These are phyloP conservation scores for Poronia punctata DNA, from an alignment of 495 filamentous ascomycete species.

Conservation along the genomic window DNA sequence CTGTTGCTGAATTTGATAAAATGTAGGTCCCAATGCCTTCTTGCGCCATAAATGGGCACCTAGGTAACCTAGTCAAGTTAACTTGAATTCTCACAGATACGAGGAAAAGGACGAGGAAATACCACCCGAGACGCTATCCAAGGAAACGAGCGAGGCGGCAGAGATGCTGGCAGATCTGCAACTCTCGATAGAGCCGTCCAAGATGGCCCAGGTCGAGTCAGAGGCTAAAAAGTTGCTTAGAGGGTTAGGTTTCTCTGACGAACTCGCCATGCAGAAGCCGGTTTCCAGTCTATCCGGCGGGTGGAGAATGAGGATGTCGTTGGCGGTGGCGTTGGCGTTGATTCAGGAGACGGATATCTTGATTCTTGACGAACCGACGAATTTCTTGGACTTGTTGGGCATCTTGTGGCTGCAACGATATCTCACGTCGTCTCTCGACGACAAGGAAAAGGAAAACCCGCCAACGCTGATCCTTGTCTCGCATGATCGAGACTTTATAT, in stretches of 20 bases:
- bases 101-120: conserved; percentile 49
- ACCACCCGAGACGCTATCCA: conserved; percentile 42
- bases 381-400: conserved; percentile 74
- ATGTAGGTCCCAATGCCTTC: conserved; percentile 30
- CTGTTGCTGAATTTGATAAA: conserved; percentile 46
- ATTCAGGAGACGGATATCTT: conserved; percentile 68
- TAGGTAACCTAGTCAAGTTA: conserved; percentile 3
- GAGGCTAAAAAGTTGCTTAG: conserved; percentile 56
- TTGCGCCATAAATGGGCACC: neutral
- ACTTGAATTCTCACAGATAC: conserved; percentile 30
- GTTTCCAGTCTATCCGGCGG: conserved; percentile 65
- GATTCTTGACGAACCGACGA: conserved; percentile 83
- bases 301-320: conserved; percentile 66
- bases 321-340: conserved; percentile 51
- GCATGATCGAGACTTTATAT: conserved; percentile 70
- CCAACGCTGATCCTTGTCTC: conserved; percentile 66
- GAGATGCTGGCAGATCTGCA: conserved; percentile 59
- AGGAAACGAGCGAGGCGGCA: conserved; percentile 56
- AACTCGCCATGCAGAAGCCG: conserved; percentile 43
- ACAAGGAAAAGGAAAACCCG: conserved; percentile 31
- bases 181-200: conserved; percentile 47
- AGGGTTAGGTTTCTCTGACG: conserved; percentile 66
- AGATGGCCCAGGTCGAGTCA: conserved; percentile 46
- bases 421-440: conserved; percentile 38
- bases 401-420: conserved; percentile 77